A percentile compares a stretch with the other conserved stretches of the same genome.
Evolutionary conservation across 1,284 basidiomycete species (phyloP).

Genomic region (Wallemia hederae): DNA sequence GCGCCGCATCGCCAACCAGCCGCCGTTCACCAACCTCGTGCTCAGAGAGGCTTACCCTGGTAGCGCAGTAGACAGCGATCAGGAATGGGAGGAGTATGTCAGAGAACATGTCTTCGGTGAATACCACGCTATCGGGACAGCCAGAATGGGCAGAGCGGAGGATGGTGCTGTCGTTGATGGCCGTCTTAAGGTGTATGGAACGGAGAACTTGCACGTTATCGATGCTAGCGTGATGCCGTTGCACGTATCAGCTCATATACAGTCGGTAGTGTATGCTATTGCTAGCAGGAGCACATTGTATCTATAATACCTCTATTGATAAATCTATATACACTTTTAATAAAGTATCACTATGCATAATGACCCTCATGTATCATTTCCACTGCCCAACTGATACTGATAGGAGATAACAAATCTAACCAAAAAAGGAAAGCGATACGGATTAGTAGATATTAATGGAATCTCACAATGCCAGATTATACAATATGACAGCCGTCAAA

Average conservation of each 20-base stretch:
- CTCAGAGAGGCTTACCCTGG: background rate
- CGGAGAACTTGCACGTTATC: constrained; percentile 23
- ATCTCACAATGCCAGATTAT: background rate
- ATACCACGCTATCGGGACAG: constrained; percentile 16
- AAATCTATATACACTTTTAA: no score
- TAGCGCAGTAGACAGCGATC: background rate
- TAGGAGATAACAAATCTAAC: background rate
- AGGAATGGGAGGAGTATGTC: background rate
- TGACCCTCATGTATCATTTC: background rate
- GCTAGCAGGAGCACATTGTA: constrained; percentile 1
- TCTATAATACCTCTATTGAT: no score
- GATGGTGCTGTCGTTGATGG: constrained; percentile 19
- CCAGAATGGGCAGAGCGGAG: constrained; percentile 18
- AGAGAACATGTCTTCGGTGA: background rate
- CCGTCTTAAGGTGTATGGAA: constrained; percentile 20
- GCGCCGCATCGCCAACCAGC: background rate
- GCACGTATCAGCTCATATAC: constrained; percentile 4
- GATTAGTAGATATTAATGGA: background rate
- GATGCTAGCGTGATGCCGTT: constrained; percentile 2
- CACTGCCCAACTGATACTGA: no score
- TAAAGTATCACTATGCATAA: no score
- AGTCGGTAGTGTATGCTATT: constrained; percentile 4
- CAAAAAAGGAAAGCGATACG: background rate
- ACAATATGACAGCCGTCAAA: no score
- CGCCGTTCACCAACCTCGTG: background rate